Base-by-base conservation (phyloP, 2,329 filamentous ascomycete species). In the Paraphaeosphaeria minitans region DNA sequence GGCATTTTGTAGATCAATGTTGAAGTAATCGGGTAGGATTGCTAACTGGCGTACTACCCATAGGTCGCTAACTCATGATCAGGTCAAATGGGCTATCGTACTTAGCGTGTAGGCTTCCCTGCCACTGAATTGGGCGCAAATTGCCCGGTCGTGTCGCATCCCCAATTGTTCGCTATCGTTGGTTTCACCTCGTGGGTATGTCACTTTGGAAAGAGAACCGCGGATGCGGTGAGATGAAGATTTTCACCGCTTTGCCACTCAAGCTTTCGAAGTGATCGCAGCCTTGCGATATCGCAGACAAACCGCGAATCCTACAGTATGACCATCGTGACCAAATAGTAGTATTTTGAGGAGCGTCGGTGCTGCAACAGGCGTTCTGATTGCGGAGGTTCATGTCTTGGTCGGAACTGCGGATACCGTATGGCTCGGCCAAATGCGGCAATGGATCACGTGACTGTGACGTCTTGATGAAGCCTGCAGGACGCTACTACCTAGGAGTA, bases 381-480 rank as follows among this genome's bases (percentile, higher is more conserved):
- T n/a, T 22, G 41, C n/a, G n/a, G n/a, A n/a, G 12, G n/a, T 19
- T 6, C 14, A 47, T 10, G 14, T n/a, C 21, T 29, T 13, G 31
- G 27, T 7, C 43, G 9, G 8, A 14, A 16, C n/a, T 13, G 14
- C 33, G 29, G 27, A 49, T 13, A n/a, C n/a, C 4, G 29, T 4
- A 21, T 29, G 46, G 46, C 46, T 33, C 46, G 46, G 46, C 46
- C 19, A 22, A 35, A 49, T 22, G 33, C 46, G 46, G 46, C 46
- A 31, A 10, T 37, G 9, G 19, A 19, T 31, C 46, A 48, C 46
- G 31, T 50, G 31, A 37, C 9, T 13, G 37, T 50, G 29, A 50
- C 47, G 47, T 50, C 13, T 16, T 1, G 4, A 13, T 50, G 13
- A n/a, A 39, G 16, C 33, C 2, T 37, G 12, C 21, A 37, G 43